Conservation (phyloP, 2,329 filamentous ascomycete species). For the Sporothrix phasma region DNA sequence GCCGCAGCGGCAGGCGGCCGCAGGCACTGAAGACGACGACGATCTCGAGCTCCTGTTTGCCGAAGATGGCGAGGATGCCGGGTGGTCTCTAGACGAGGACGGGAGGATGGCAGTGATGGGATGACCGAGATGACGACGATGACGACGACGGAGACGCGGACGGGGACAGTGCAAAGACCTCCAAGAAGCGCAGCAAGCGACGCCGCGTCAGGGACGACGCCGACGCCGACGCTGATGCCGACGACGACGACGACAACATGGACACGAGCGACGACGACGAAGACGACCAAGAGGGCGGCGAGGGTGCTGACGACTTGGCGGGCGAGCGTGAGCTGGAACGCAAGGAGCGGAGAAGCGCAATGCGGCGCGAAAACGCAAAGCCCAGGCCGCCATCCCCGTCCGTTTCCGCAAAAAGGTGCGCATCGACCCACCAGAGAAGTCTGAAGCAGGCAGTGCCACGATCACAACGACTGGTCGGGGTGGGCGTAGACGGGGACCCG, state of each 20-base stretch:
- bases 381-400: conserved; percentile 61
- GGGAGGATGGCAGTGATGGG: conserved; percentile 70
- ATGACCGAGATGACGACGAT: conserved; percentile 39
- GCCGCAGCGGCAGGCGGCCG: conserved; percentile 36
- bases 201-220: conserved; percentile 37
- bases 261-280: conserved; percentile 83
- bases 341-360: conserved; percentile 59
- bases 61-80: conserved; percentile 58
- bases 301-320: conserved; percentile 52
- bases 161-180: conserved; percentile 52
- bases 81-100: conserved; percentile 64
- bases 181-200: conserved; percentile 22
- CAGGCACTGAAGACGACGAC: conserved; percentile 34
- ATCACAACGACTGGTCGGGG: not conserved
- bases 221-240: conserved; percentile 59
- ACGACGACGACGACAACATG: conserved; percentile 63
- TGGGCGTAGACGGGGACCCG: conserved; percentile 21
- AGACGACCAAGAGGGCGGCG: conserved; percentile 52
- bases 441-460: conserved; percentile 11
- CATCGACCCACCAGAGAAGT: conserved; percentile 42
- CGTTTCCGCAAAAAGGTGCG: conserved; percentile 67
- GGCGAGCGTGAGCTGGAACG: conserved; percentile 82
- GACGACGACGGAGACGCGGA: conserved; percentile 50
- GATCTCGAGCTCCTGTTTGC: conserved; percentile 68
- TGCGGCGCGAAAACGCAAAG: conserved; percentile 68